Evolutionary conservation across 768 basidiomycete species (phyloP), one percentile per base, ranked within the genome.

Genomic region (Termitomyces sp.): DNA sequence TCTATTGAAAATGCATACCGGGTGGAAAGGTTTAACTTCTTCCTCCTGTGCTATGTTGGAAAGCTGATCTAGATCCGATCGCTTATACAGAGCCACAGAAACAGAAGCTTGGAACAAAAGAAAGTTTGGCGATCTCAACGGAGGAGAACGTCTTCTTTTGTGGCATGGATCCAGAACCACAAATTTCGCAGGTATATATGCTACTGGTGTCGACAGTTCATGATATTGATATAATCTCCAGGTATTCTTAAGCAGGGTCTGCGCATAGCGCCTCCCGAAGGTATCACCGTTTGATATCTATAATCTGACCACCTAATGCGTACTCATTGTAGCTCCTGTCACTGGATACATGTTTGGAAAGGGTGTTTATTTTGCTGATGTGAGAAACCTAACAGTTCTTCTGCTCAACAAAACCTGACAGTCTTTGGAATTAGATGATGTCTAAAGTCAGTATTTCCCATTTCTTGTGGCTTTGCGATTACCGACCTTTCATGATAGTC

Each of bases 331-430:
- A 78, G 80, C 79, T 7, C 79, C 78, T 53, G 77, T 77, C 24
- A 77, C 75, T 59, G 80, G 78, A 62, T 82, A 82, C 63, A 85
- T 84, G 83, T 84, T 84, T 63, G 83, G 83, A 51, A 84, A 84
- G 66, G 83, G 81, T 43, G 79, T 83, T 35, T 84, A 85, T 65
- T 82, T 85, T 53, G 82, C 83, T 5, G 82, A 84, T 66, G 81
- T 81, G 58, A 64, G 78, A 58, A 14, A 26, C 15, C 11, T 34
- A 10, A 37, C 22, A 62, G 12, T 26, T 35, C 34, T 45, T 17
- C 26, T 38, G 22, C 2, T 60, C 17, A 51, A 49, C 45, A 26
- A 22, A 6, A 49, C 30, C 50, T 57, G 14, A 60, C 14, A 17
- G 28, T 45, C 32, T 17, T 30, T 34, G 56, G 49, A 30, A 52